Evolutionary conservation across 345 rosid genomes (phyloP).

Genomic region (Lagerstroemia speciosa): DNA sequence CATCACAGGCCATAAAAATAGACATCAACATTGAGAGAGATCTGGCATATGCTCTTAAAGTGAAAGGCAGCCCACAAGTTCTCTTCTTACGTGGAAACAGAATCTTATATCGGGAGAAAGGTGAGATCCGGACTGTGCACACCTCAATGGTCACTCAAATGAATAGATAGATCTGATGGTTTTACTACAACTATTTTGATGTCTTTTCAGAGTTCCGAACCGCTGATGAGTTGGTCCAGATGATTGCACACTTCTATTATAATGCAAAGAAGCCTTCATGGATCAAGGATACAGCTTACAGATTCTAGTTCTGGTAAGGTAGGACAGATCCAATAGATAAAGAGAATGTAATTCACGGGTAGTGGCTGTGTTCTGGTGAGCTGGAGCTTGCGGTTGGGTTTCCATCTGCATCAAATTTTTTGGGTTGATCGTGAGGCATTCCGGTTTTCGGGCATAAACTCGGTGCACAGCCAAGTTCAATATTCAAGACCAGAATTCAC

Average conservation of each 20-base stretch:
- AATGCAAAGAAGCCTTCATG: constrained; percentile 88
- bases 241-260: constrained; percentile 87
- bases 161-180: neutral
- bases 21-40: constrained; percentile 85
- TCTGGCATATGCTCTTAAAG: constrained; percentile 91
- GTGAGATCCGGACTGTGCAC: constrained; percentile 23
- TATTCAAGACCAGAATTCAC: too few relatives aligned
- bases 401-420: too few relatives aligned
- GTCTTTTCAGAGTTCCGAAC: constrained; percentile 55
- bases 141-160: neutral
- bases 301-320: neutral
- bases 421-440: too few relatives aligned
- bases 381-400: neutral
- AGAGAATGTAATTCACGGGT: neutral
- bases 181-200: neutral
- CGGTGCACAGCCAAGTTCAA: too few relatives aligned
- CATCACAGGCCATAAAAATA: constrained; percentile 76
- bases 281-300: constrained; percentile 24
- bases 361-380: neutral
- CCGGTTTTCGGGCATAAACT: too few relatives aligned
- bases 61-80: constrained; percentile 69
- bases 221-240: constrained; percentile 70
- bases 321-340: neutral
- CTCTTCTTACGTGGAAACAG: constrained; percentile 64
- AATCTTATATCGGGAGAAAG: constrained; percentile 72